These are phyloP conservation scores for Atkinsonella texensis DNA, from an alignment of 2,329 filamentous ascomycete species.

Conservation along the genomic window DNA sequence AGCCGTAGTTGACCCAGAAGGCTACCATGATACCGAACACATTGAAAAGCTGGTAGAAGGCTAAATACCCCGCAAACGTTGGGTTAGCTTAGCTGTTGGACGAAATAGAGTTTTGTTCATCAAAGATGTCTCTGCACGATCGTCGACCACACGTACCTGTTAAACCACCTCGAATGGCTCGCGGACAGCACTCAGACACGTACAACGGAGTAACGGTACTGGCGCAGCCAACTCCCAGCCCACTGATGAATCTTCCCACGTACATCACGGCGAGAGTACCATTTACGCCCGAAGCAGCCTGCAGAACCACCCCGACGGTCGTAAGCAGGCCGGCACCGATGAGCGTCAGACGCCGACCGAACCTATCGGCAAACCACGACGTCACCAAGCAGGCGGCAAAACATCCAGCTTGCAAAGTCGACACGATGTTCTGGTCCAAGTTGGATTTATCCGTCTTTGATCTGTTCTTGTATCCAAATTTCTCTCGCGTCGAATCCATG, in stretches of 20 bases:
- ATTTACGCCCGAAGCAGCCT: conserved; percentile 39
- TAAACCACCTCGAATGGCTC: conserved; percentile 37
- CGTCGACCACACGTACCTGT: conserved; percentile 21
- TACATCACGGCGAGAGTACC: conserved; percentile 53
- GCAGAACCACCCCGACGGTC: conserved; percentile 50
- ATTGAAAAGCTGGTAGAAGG: conserved; percentile 39
- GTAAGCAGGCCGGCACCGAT: conserved; percentile 45
- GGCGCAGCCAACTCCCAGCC: conserved; percentile 37
- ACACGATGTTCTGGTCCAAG: conserved; percentile 54
- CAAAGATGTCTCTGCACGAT: too few relatives aligned
- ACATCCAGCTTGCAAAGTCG: conserved; percentile 57
- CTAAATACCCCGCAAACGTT: conserved; percentile 8
- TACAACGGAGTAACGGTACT: conserved; percentile 33
- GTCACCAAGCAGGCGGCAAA: conserved; percentile 51
- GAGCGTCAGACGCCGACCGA: conserved; percentile 42
- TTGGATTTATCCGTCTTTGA: conserved; percentile 29
- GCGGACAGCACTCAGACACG: conserved; percentile 36
- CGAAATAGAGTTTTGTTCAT: too few relatives aligned
- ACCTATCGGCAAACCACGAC: conserved; percentile 40
- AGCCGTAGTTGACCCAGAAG: conserved; percentile 42
- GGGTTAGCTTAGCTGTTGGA: neutral
- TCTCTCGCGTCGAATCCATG: conserved; percentile 43
- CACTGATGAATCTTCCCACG: conserved; percentile 45
- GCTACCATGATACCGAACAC: conserved; percentile 31
- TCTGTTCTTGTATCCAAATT: conserved; percentile 21